A percentile compares a stretch with the other conserved stretches of the same genome.
phyloP scores from a whole-genome alignment of 2,329 filamentous ascomycete species.

The Colletotrichum agaves region DNA sequence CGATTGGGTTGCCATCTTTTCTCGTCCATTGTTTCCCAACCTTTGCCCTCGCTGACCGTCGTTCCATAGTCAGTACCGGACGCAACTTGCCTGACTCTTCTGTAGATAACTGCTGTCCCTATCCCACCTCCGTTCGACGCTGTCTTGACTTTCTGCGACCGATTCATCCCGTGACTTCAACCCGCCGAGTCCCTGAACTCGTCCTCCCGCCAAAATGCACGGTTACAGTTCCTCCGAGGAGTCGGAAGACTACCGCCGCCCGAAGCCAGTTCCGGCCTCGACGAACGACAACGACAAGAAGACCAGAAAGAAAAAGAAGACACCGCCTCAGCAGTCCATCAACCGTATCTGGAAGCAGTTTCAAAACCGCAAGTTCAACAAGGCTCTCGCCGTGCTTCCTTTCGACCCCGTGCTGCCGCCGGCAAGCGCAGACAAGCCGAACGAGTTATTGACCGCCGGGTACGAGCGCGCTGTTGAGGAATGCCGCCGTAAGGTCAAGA shows the following conservation, averaged over 20 bases:
- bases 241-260: conserved; percentile 58
- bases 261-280: conserved; percentile 47
- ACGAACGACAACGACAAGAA: conserved; percentile 54
- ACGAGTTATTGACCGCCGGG: conserved; percentile 68
- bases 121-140: neutral
- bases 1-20: neutral
- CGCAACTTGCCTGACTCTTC: neutral
- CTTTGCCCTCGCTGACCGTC: conserved; percentile 12
- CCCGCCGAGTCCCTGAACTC: neutral
- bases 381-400: conserved; percentile 72
- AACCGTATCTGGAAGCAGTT: conserved; percentile 74
- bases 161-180: neutral
- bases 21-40: neutral
- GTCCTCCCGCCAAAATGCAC: conserved; percentile 46
- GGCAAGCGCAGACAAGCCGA: conserved; percentile 62
- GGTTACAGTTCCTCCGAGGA: conserved; percentile 63
- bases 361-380: conserved; percentile 68
- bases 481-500: conserved; percentile 70
- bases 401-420: conserved; percentile 68
- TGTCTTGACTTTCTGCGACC: neutral
- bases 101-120: conserved; percentile 9
- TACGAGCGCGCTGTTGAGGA: conserved; percentile 73
- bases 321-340: conserved; percentile 74
- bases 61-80: neutral
- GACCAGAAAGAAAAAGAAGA: conserved; percentile 67